Conservation (phyloP, 306 rosid species). For the Sechiopsis laciniata region DNA sequence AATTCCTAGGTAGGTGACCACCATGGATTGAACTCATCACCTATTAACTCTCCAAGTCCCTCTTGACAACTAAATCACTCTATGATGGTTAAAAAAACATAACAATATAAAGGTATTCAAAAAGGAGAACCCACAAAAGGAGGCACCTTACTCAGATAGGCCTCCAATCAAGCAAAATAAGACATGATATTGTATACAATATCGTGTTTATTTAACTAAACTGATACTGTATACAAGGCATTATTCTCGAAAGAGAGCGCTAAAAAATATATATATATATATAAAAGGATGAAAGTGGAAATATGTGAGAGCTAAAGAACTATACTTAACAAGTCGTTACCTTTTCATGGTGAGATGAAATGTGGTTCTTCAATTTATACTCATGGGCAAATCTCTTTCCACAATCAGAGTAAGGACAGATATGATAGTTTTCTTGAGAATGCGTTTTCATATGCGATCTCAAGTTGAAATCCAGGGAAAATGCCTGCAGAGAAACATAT, state of each 20-base stretch:
- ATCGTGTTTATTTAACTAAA: too few species aligned
- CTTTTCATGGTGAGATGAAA: constrained; percentile 89
- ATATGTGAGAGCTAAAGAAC: background rate
- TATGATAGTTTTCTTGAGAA: constrained; percentile 92
- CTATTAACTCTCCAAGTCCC: too few species aligned
- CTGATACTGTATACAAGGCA: too few species aligned
- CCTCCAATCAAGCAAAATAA: too few species aligned
- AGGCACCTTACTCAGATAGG: too few species aligned
- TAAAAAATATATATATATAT: background rate
- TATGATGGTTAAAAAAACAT: too few species aligned
- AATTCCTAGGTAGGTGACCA: too few species aligned
- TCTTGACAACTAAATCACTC: too few species aligned
- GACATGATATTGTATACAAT: too few species aligned
- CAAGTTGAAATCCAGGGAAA: constrained; percentile 85
- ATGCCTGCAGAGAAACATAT: constrained; percentile 51
- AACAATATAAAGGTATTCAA: too few species aligned
- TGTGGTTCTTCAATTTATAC: constrained; percentile 94
- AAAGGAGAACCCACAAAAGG: too few species aligned
- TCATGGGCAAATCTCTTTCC: constrained; percentile 98
- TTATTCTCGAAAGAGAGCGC: background rate
- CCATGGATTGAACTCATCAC: too few species aligned
- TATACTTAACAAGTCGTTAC: constrained; percentile 27
- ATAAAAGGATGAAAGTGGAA: background rate
- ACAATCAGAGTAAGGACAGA: constrained; percentile 84
- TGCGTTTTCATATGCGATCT: constrained; percentile 98